Evolutionary conservation across 148 eudicot genomes (phyloP), one percentile per base, ranked within the genome.

Genomic region (Salicornia ramosissima): DNA sequence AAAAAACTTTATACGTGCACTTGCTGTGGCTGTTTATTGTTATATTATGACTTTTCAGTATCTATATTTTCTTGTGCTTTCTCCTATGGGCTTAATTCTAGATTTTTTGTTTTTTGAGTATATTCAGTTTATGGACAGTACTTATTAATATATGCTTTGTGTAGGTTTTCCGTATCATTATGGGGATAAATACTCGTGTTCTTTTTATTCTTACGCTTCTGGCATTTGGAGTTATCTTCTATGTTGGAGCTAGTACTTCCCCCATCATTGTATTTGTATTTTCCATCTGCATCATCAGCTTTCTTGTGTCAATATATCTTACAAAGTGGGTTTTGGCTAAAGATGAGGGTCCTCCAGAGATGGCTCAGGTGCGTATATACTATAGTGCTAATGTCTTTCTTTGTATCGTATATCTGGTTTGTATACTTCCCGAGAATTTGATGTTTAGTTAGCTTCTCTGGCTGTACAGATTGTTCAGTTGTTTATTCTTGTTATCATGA

Each of bases 261-360:
- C 95, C 96, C 1, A 83, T 84, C 73, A 87, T 94, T 70, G 87
- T 94, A 74, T 90, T 94, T 82, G 98, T 94, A 34, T 86, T 88
- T 70, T 69, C 91, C 26, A 79, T 94, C 71, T 90, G 98, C 87
- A 88, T 91, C 65, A 51, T 86, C 80, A 94, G 98, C 87, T 90
- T 94, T 75, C 71, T 88, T 69, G 24, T 90, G 72, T 71, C 98
- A 6, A 53, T 87, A 68, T 90, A 94, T 77, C 88, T 94, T 29
- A 83, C 90, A 30, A 94, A 90, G 81, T 94, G 98, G 98, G 98
- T 94, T 45, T 87, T 94, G 30, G 14, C 89, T 45, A 94, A 94
- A 83, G 98, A 94, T 78, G 98, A 94, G 79, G 98, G 98, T 71
- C 98, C 98, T 70, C 91, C 92, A 53, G 98, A 94, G 80, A 94